Base-by-base conservation (phyloP, 306 rosid species). In the Malus asiatica region DNA sequence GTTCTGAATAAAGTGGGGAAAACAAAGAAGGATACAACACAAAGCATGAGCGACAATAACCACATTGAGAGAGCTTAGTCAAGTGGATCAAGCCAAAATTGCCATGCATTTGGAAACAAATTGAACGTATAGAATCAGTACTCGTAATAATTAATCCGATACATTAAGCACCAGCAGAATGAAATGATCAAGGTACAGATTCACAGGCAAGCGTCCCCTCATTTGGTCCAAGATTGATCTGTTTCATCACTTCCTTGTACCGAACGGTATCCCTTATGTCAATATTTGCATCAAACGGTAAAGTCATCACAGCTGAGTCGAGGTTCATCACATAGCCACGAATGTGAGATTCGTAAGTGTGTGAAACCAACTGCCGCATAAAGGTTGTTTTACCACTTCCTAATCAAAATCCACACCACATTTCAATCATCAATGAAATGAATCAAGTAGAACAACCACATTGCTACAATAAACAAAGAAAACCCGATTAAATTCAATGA, bases 351-450 rank as follows among this genome's bases (percentile, higher is more conserved):
- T 86, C 66, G 8, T 86, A 91, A 4, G 93, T 83, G 71, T 92
- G 89, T 59, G 85, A 81, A 78, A 95, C 97, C 89, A 95, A 88
- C 66, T 91, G 87, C 73, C 89, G 91, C 11, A 95, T 79, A 20
- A 95, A 81, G 8, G 99, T 92, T 8, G 96, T 95, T 83, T 95
- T 95, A 61, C 99, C 99, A 80, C 91, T 90, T 76, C 99, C 99
- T 95, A 66, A 71, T 69, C 61, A 77, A 76, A 72, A 84, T 30
- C 46, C 15, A 73, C 62, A 70, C n/a, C 52, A 82, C 25, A 63
- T 69, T 82, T 51, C 35, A 12, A 46, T 59, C 65, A 16, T 51
- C 72, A 67, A 4, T 33, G 32, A 51, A 66, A 72, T 18, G 66
- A 38, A 38, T 29, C 42, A 70, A 62, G 19, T 51, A 12, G 46